phyloP scores from a whole-genome alignment of 2,329 filamentous ascomycete species.

The Beauveria pseudobassiana region DNA sequence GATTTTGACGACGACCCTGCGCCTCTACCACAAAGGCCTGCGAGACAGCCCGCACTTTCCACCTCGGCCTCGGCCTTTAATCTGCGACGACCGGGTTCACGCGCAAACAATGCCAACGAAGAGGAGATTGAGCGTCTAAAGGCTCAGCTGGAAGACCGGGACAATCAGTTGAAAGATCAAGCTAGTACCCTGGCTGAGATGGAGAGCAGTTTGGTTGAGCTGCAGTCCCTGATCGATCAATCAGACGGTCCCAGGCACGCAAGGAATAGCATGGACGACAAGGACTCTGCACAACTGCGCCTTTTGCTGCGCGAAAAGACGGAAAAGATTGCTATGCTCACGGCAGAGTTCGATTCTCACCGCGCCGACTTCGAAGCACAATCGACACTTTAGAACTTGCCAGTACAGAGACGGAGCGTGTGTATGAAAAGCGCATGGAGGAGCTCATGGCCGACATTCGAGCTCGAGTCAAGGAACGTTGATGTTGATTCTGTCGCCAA shows the following conservation, averaged over 20 bases:
- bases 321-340: constrained; percentile 89
- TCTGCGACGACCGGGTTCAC: constrained; percentile 44
- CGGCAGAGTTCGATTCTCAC: constrained; percentile 89
- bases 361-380: constrained; percentile 88
- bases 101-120: constrained; percentile 48
- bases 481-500: constrained; percentile 87
- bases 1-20: constrained; percentile 52
- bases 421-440: constrained; percentile 90
- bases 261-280: constrained; percentile 51
- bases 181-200: constrained; percentile 77
- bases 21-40: constrained; percentile 43
- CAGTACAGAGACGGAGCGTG: constrained; percentile 87
- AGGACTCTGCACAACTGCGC: constrained; percentile 69
- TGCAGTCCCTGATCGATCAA: constrained; percentile 61
- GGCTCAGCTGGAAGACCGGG: constrained; percentile 71
- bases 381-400: constrained; percentile 95
- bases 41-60: constrained; percentile 45
- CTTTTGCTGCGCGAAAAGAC: constrained; percentile 89
- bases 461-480: constrained; percentile 67
- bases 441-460: constrained; percentile 76
- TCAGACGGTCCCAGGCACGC: constrained; percentile 34
- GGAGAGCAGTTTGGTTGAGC: constrained; percentile 77
- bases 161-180: constrained; percentile 84
- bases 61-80: constrained; percentile 49
- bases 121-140: constrained; percentile 69